Conservation (phyloP, 805 yeast species). For the Candida mattraensis region DNA sequence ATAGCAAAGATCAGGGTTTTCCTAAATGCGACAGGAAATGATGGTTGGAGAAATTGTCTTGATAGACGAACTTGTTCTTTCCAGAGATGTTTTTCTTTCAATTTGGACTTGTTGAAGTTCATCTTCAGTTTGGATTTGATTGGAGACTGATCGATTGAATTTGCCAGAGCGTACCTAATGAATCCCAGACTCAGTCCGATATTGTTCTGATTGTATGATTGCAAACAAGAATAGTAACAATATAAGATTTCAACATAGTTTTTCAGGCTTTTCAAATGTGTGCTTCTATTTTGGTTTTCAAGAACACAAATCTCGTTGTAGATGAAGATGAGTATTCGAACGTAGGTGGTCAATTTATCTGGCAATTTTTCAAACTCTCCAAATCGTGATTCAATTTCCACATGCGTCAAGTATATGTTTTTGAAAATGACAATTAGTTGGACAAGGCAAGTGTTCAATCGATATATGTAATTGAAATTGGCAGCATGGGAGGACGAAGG, state of each 20-base stretch:
- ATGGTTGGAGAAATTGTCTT: conserved; percentile 11
- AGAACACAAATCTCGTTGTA: conserved; percentile 22
- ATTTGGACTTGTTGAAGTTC: conserved; percentile 9
- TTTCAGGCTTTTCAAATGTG: conserved; percentile 3
- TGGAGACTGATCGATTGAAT: conserved; percentile 27
- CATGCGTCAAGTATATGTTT: conserved; percentile 18
- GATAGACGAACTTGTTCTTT: conserved; percentile 20
- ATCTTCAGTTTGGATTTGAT: conserved; percentile 26
- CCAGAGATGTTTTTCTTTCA: conserved; percentile 23
- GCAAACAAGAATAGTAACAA: conserved; percentile 28
- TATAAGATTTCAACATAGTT: conserved; percentile 21
- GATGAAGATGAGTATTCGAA: conserved; percentile 24
- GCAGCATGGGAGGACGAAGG: conserved; percentile 5
- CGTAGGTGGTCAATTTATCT: conserved; percentile 17
- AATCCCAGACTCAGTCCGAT: conserved; percentile 29
- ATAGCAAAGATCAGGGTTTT: conserved; percentile 17
- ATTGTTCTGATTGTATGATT: conserved; percentile 24
- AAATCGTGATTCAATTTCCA: conserved; percentile 21
- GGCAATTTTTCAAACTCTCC: conserved; percentile 30
- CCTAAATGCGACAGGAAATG: conserved; percentile 21
- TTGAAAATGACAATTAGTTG: conserved; percentile 28
- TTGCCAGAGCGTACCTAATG: conserved; percentile 25
- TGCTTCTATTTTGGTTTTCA: conserved; percentile 4
- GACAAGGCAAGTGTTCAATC: conserved; percentile 19
- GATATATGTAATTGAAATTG: conserved; percentile 15